Evolutionary conservation across 1,284 basidiomycete species (phyloP).

Genomic region (Somion occarium): DNA sequence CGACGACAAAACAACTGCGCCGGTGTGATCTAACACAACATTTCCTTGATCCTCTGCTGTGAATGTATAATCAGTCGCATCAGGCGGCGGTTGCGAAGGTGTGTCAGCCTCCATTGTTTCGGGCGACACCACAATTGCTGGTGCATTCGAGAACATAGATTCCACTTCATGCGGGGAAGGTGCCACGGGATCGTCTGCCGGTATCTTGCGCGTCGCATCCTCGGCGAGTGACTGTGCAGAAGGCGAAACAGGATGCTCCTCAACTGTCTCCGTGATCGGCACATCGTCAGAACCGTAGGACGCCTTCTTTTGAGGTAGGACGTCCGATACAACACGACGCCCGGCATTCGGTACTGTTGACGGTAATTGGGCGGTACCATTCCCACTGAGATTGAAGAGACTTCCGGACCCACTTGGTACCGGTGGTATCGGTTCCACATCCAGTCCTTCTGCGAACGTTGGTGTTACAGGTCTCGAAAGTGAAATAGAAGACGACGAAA

Average conservation of each 20-base stretch:
- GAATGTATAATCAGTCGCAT: too few relatives aligned
- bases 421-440: conserved; percentile 4
- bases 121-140: conserved; percentile 1
- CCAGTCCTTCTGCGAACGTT: conserved; percentile 1
- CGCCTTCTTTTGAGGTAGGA: conserved; percentile 5
- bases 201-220: neutral
- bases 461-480: conserved; percentile 4
- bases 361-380: conserved; percentile 2
- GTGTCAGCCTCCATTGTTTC: neutral
- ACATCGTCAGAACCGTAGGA: conserved; percentile 3
- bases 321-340: conserved; percentile 18
- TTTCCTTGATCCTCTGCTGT: too few relatives aligned
- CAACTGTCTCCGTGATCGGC: neutral
- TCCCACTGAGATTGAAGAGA: neutral
- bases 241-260: neutral
- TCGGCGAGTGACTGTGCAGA: neutral
- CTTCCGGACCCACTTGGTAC: too few relatives aligned
- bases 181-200: neutral
- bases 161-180: neutral
- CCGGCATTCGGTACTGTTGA: conserved; percentile 1
- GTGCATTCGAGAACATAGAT: neutral
- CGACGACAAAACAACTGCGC: too few relatives aligned
- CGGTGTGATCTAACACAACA: too few relatives aligned
- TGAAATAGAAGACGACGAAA: conserved; percentile 4
- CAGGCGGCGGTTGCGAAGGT: neutral